A percentile compares a stretch with the other conserved stretches of the same genome.
Conservation (phyloP, 2,329 filamentous ascomycete species). For the Monilinia fructigena region DNA sequence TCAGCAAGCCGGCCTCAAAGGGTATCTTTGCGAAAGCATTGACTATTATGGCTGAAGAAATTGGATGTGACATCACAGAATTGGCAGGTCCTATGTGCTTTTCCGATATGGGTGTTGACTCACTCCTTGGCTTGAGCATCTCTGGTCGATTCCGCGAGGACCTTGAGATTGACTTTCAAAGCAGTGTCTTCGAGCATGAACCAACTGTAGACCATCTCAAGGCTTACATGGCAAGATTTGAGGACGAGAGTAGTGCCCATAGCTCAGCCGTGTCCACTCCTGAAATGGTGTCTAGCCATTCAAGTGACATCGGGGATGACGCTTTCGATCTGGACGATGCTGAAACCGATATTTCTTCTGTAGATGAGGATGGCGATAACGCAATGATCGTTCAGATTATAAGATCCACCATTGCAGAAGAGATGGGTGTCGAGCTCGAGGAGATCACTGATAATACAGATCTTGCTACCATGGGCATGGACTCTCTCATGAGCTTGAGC, state of each 20-base stretch:
- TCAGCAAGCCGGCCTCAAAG: constrained; percentile 36
- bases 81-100: constrained; percentile 55
- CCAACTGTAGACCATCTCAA: constrained; percentile 26
- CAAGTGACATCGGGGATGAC: constrained; percentile 12
- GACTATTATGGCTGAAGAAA: constrained; percentile 57
- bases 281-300: constrained; percentile 14
- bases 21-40: constrained; percentile 41
- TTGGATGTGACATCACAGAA: constrained; percentile 54
- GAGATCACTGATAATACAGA: constrained; percentile 23
- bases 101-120: constrained; percentile 59
- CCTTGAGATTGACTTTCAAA: constrained; percentile 51
- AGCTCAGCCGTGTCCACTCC: constrained; percentile 19
- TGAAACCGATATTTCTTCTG: constrained; percentile 6
- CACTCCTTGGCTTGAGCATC: constrained; percentile 57
- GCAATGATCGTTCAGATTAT: constrained; percentile 22
- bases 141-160: constrained; percentile 56
- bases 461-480: constrained; percentile 24
- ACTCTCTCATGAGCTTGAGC: constrained; percentile 24
- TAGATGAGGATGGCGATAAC: background rate
- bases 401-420: constrained; percentile 28
- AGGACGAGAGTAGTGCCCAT: constrained; percentile 4
- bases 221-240: constrained; percentile 21
- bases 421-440: constrained; percentile 23
- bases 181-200: constrained; percentile 47
- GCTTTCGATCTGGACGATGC: constrained; percentile 11